Evolutionary conservation across 768 basidiomycete species (phyloP).

Genomic region (Pisolithus albus): DNA sequence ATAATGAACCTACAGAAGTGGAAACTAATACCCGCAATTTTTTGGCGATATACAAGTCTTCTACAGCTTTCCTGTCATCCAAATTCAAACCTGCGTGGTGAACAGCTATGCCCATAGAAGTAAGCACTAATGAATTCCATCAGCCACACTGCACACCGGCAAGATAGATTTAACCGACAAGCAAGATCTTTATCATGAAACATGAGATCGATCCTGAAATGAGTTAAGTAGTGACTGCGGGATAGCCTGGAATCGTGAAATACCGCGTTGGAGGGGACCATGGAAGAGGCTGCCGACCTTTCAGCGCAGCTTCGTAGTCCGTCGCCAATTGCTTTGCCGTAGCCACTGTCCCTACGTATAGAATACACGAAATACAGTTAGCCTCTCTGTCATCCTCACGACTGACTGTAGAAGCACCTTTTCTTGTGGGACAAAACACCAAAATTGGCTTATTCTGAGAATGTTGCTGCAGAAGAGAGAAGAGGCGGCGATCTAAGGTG

Average conservation of each 20-base stretch:
- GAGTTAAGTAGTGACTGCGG: not conserved
- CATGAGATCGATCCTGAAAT: slow-evolving; percentile 41
- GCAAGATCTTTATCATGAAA: slow-evolving; percentile 67
- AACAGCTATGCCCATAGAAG: slow-evolving; percentile 71
- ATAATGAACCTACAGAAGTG: slow-evolving; percentile 59
- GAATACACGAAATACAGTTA: not conserved
- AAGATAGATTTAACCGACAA: slow-evolving; percentile 21
- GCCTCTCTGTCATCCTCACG: not conserved
- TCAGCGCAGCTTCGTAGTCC: slow-evolving; percentile 55
- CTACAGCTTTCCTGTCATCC: slow-evolving; percentile 67
- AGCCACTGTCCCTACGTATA: slow-evolving; percentile 42
- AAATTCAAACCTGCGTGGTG: slow-evolving; percentile 85
- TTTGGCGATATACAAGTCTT: slow-evolving; percentile 65
- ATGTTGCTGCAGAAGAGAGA: slow-evolving; percentile 63
- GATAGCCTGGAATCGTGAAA: not conserved
- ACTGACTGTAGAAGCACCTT: slow-evolving; percentile 40
- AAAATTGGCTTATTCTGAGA: slow-evolving; percentile 78
- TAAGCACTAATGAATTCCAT: slow-evolving; percentile 42
- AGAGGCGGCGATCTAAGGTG: slow-evolving; percentile 67
- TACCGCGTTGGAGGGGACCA: slow-evolving; percentile 63
- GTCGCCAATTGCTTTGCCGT: slow-evolving; percentile 76
- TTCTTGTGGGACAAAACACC: slow-evolving; percentile 84
- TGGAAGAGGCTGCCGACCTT: slow-evolving; percentile 46
- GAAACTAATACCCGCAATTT: slow-evolving; percentile 63
- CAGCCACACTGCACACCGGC: not conserved